Base-by-base conservation (phyloP, 192 early-diverging fungal genomes). In the Podila clonocystis region DNA sequence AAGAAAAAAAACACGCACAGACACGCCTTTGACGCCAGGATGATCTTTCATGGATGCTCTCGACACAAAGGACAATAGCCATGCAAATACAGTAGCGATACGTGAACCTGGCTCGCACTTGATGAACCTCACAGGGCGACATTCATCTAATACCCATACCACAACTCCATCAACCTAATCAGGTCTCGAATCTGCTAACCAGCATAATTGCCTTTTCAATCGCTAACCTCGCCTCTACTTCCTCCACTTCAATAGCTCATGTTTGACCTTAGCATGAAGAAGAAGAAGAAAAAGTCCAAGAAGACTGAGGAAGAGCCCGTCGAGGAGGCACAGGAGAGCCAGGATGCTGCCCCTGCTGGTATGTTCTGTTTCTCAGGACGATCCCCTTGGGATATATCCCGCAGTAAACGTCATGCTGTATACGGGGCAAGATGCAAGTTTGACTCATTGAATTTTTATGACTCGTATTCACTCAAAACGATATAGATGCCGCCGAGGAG, bases 261-360 rank as follows among this genome's bases (percentile, higher is more conserved):
- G 38, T 68, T 68, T 41, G 67, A 68, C 41, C 67, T 30, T 28
- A 60, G 55, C 62, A 91, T 89, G 77, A 89, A 91, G 83, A 90
- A 90, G 77, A 87, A 90, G 71, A 90, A 89, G 80, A 85, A 67
- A 63, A 74, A 74, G 57, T 62, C 65, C 34, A 74, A 67, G 65
- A 74, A 63, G 59, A 62, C 59, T 74, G 57, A 74, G 55, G 87
- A 85, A 38, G 74, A 83, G 17, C 75, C 83, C 63, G 82, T 74
- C 38, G 86, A 76, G 82, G 82, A 79, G 79, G 68, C 61, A 49
- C 60, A 50, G 15, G 70, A 82, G 24, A 38, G 20, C 24, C 68
- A 75, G 29, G 67, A 62, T 58, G 62, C 30, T 29, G 59, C 79
- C 13, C 69, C 71, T 63, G 70, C 74, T 36, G 63, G 30, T 55